Percentiles rank a stretch among this genome's conserved stretches.
These are phyloP conservation scores for Tulasnella sp. DNA, from an alignment of 768 basidiomycete species.

Conservation along the genomic window DNA sequence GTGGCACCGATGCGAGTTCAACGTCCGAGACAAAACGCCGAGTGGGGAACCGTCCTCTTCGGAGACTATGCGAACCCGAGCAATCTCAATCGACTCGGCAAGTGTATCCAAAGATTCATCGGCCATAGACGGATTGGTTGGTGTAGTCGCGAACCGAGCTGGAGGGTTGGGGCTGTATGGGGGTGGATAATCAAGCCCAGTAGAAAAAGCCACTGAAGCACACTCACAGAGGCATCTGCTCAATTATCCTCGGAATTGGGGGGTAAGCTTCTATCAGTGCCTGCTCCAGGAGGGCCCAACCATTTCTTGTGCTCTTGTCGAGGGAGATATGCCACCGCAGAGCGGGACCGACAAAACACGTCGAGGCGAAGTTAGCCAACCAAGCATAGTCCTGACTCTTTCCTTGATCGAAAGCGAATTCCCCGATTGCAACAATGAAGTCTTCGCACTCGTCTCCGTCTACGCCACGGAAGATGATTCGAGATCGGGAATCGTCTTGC, in stretches of 20 bases:
- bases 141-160: not conserved
- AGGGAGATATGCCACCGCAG: not conserved
- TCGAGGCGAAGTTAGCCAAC: not conserved
- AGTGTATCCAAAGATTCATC: not conserved
- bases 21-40: not conserved
- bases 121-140: not conserved
- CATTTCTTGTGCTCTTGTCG: not conserved
- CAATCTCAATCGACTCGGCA: not conserved
- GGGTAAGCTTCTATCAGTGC: slow-evolving; percentile 5
- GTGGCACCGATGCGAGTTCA: not conserved
- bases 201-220: not conserved
- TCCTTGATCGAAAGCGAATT: not conserved
- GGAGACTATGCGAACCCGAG: not conserved
- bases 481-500: not conserved
- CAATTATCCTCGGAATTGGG: not conserved
- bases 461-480: slow-evolving; percentile 1
- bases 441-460: slow-evolving; percentile 1
- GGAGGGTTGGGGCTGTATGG: not conserved
- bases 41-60: not conserved
- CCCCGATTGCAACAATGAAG: not conserved
- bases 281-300: slow-evolving; percentile 3
- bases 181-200: not conserved
- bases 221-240: not conserved
- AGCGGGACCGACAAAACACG: not conserved
- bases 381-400: not conserved